Evolutionary conservation across 306 rosid species (phyloP).

Genomic region (Rubus idaeus): DNA sequence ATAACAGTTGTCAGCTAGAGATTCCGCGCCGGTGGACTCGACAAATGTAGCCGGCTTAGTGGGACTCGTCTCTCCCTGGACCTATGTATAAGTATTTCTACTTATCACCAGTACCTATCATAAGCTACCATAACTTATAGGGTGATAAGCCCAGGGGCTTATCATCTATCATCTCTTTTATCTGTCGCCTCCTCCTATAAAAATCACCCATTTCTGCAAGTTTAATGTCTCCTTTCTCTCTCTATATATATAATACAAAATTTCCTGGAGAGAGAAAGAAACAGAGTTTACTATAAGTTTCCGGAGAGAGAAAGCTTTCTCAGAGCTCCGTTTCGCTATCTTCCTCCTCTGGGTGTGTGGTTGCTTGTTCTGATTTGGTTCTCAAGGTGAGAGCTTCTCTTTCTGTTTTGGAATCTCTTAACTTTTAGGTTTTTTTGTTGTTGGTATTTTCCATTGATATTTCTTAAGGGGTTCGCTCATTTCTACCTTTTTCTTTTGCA

Average conservation of each 20-base stretch:
- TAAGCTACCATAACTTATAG: rapidly evolving
- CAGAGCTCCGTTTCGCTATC: slow-evolving; percentile 31
- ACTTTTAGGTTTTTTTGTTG: slow-evolving; percentile 35
- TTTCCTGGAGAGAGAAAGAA: slow-evolving; percentile 33
- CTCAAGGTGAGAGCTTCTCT: slow-evolving; percentile 57
- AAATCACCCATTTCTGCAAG: slow-evolving; percentile 66
- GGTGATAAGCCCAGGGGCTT: rapidly evolving
- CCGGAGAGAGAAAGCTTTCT: slow-evolving; percentile 56
- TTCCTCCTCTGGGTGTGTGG: slow-evolving; percentile 17
- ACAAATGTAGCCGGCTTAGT: slow-evolving; percentile 77
- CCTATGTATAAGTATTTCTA: rapidly evolving
- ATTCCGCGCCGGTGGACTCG: slow-evolving; percentile 86
- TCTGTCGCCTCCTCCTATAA: slow-evolving; percentile 62
- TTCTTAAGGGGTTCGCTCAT: slow-evolving; percentile 11
- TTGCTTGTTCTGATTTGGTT: slow-evolving; percentile 40
- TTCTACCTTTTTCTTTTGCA: slow-evolving; percentile 48
- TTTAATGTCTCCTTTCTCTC: slow-evolving; percentile 38
- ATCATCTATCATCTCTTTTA: slow-evolving; percentile 54
- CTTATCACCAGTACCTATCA: not conserved
- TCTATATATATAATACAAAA: slow-evolving; percentile 10
- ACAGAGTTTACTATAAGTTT: slow-evolving; percentile 44
- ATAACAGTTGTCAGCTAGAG: slow-evolving; percentile 71
- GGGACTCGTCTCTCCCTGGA: slow-evolving; percentile 41
- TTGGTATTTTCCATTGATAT: slow-evolving; percentile 31
- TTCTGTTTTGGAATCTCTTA: slow-evolving; percentile 54